These are phyloP conservation scores for Candida ortonii DNA, from an alignment of 805 yeast genomes.

Conservation along the genomic window DNA sequence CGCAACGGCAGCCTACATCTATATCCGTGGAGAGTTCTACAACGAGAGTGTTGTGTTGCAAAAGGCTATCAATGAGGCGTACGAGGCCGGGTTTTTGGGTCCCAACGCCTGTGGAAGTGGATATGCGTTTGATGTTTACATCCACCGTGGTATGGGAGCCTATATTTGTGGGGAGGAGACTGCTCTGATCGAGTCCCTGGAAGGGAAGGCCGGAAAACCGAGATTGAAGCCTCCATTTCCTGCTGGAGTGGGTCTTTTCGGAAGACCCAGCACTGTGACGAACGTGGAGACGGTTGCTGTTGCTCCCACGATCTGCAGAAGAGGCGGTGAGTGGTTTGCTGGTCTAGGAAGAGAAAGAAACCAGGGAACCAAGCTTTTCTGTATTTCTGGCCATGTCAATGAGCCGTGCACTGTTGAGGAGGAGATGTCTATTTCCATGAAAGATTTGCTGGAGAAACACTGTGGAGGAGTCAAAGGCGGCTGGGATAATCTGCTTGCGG, in stretches of 20 bases:
- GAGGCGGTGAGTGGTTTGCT: slow-evolving; percentile 88
- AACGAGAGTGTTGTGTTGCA: slow-evolving; percentile 75
- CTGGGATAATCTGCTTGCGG: slow-evolving; percentile 86
- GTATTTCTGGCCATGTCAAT: slow-evolving; percentile 88
- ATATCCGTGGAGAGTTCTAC: slow-evolving; percentile 88
- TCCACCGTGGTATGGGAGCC: slow-evolving; percentile 94
- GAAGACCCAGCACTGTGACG: slow-evolving; percentile 88
- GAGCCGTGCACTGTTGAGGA: slow-evolving; percentile 93
- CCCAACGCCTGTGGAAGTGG: slow-evolving; percentile 87
- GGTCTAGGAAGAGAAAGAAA: slow-evolving; percentile 83
- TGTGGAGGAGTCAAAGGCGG: slow-evolving; percentile 92
- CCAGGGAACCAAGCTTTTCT: slow-evolving; percentile 77
- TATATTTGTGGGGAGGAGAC: slow-evolving; percentile 93
- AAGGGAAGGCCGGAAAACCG: slow-evolving; percentile 93
- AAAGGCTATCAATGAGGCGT: slow-evolving; percentile 83
- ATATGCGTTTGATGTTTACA: slow-evolving; percentile 74
- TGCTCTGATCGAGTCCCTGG: slow-evolving; percentile 81
- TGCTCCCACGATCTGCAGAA: slow-evolving; percentile 83
- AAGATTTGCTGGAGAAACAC: slow-evolving; percentile 79
- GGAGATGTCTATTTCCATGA: slow-evolving; percentile 87
- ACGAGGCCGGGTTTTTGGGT: slow-evolving; percentile 75
- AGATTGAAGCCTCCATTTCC: slow-evolving; percentile 94
- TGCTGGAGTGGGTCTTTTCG: slow-evolving; percentile 88
- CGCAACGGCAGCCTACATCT: slow-evolving; percentile 88
- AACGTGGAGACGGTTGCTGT: slow-evolving; percentile 91